phyloP scores from a whole-genome alignment of 2,329 filamentous ascomycete genomes.

The Nannizziopsis barbatae region DNA sequence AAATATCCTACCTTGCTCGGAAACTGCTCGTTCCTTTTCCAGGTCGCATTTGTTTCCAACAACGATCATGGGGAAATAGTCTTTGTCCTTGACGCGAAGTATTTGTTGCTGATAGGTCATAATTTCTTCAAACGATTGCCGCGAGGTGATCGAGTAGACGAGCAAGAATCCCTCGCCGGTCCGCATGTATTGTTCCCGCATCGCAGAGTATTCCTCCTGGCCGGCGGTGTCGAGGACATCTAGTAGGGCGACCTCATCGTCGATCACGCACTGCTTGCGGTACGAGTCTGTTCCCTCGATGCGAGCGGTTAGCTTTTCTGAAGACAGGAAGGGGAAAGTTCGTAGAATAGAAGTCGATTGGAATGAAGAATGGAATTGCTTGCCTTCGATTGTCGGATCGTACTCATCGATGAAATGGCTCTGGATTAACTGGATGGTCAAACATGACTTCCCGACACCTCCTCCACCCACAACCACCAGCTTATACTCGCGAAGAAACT shows the following conservation, averaged over 20 bases:
- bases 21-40: conserved; percentile 81
- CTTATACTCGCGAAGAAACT: conserved; percentile 89
- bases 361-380: conserved; percentile 25
- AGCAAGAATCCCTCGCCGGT: conserved; percentile 96
- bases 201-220: conserved; percentile 97
- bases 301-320: not conserved
- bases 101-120: conserved; percentile 99
- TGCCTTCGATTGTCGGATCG: conserved; percentile 95
- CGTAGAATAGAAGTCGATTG: not conserved
- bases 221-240: conserved; percentile 97
- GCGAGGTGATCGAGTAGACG: conserved; percentile 95
- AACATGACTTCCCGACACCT: conserved; percentile 96
- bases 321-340: not conserved
- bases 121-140: conserved; percentile 97
- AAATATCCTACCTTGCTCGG: conserved; percentile 64
- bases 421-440: conserved; percentile 93
- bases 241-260: conserved; percentile 93
- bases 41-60: conserved; percentile 99
- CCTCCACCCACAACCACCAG: conserved; percentile 94
- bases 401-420: conserved; percentile 99
- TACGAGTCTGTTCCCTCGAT: conserved; percentile 74
- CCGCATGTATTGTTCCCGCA: conserved; percentile 99
- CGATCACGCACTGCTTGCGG: conserved; percentile 98
- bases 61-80: conserved; percentile 98
- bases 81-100: conserved; percentile 96